Percentiles rank a stretch among this genome's conserved stretches.
phyloP scores from a whole-genome alignment of 2,329 filamentous ascomycete species.

The Claviceps sp. region DNA sequence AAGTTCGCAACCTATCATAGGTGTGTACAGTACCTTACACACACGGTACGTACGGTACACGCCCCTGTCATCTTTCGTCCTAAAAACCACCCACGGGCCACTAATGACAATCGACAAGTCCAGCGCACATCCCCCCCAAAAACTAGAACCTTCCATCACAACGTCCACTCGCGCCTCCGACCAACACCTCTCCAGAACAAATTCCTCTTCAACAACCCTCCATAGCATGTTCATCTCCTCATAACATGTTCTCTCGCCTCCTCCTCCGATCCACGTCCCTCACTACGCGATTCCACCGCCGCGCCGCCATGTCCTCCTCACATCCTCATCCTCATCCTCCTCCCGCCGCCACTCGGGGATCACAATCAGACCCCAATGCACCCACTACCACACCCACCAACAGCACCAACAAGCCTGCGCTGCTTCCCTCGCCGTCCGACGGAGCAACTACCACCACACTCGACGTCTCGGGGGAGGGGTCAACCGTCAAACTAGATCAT shows the following conservation, averaged over 20 bases:
- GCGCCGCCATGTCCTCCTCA: not conserved
- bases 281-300: not conserved
- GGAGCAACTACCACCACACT: conserved; percentile 13
- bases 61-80: too few species aligned
- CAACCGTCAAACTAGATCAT: conserved; percentile 46
- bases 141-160: not conserved
- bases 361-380: not conserved
- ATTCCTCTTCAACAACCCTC: not conserved
- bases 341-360: not conserved
- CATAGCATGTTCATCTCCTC: not conserved
- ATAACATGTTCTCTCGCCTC: not conserved
- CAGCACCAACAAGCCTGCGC: conserved; percentile 5
- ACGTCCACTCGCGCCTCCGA: not conserved
- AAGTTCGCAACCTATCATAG: too few species aligned
- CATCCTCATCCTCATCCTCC: not conserved
- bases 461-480: conserved; percentile 18
- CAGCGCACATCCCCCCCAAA: not conserved
- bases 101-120: not conserved
- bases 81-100: not conserved
- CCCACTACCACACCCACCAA: not conserved
- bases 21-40: too few species aligned
- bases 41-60: too few species aligned
- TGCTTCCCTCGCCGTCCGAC: conserved; percentile 14
- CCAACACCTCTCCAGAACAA: not conserved
- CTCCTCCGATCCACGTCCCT: not conserved